These are phyloP conservation scores for Adiantum capillusveneris DNA, from an alignment of 75 land plant species.

Conservation along the genomic window DNA sequence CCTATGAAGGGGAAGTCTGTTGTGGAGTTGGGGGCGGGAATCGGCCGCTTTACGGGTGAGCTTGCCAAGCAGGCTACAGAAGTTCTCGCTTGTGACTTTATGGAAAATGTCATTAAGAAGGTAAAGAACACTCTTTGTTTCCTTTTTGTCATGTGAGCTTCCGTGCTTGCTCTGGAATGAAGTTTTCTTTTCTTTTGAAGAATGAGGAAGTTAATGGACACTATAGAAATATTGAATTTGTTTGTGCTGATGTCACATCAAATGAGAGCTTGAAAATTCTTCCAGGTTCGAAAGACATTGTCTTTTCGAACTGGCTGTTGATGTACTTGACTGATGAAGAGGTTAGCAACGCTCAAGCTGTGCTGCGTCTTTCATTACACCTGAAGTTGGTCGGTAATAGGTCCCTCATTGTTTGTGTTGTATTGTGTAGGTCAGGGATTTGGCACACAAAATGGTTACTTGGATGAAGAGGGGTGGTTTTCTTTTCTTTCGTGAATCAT, in stretches of 20 bases:
- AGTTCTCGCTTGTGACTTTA: slow-evolving; percentile 83
- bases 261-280: slow-evolving; percentile 46
- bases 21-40: slow-evolving; percentile 95
- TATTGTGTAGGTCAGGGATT: slow-evolving; percentile 46
- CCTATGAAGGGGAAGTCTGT: slow-evolving; percentile 56
- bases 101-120: slow-evolving; percentile 87
- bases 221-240: slow-evolving; percentile 58
- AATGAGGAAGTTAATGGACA: slow-evolving; percentile 81
- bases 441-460: slow-evolving; percentile 60
- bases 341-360: slow-evolving; percentile 38
- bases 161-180: too few species aligned
- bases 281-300: slow-evolving; percentile 61
- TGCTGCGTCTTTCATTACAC: too few species aligned
- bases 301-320: slow-evolving; percentile 97
- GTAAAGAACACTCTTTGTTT: slow-evolving; percentile 15
- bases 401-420: too few species aligned
- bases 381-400: too few species aligned
- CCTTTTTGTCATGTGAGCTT: too few species aligned
- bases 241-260: slow-evolving; percentile 97
- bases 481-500: slow-evolving; percentile 94
- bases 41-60: slow-evolving; percentile 95
- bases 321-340: slow-evolving; percentile 96
- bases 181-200: slow-evolving; percentile 32
- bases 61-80: slow-evolving; percentile 74
- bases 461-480: slow-evolving; percentile 89